Conservation (phyloP, 305 asterid species). For the Fraxinus ornus region DNA sequence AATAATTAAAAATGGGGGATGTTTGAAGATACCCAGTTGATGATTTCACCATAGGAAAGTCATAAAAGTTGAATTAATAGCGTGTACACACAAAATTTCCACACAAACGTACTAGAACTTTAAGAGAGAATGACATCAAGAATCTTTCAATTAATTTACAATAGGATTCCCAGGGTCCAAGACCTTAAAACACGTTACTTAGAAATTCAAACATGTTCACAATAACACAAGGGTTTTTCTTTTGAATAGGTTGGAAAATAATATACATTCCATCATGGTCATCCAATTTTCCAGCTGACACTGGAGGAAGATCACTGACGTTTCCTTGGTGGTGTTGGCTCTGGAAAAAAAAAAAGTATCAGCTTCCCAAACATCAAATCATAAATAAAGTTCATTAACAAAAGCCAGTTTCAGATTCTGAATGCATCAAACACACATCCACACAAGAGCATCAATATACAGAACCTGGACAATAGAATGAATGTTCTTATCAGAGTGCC, state of each 20-base stretch:
- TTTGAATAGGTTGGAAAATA: constrained; percentile 3
- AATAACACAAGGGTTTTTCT: background rate
- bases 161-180: background rate
- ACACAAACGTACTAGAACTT: background rate
- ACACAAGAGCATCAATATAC: constrained; percentile 24
- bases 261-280: constrained; percentile 55
- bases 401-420: constrained; percentile 11
- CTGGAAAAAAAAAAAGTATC: constrained; percentile 34
- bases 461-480: constrained; percentile 67
- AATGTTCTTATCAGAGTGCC: constrained; percentile 65
- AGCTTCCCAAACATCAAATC: constrained; percentile 23
- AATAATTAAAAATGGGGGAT: background rate
- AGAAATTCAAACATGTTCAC: constrained; percentile 17
- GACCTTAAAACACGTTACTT: constrained; percentile 13
- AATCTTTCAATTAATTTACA: constrained; percentile 1
- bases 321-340: constrained; percentile 37
- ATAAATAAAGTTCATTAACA: constrained; percentile 13
- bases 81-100: background rate
- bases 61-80: background rate
- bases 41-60: background rate
- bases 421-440: constrained; percentile 13
- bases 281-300: constrained; percentile 30
- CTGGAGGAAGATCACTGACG: constrained; percentile 30
- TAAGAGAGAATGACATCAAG: background rate
- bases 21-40: background rate